Conservation (phyloP, 192 early-diverging fungal species). For the Rhizophagus prolifer region DNA sequence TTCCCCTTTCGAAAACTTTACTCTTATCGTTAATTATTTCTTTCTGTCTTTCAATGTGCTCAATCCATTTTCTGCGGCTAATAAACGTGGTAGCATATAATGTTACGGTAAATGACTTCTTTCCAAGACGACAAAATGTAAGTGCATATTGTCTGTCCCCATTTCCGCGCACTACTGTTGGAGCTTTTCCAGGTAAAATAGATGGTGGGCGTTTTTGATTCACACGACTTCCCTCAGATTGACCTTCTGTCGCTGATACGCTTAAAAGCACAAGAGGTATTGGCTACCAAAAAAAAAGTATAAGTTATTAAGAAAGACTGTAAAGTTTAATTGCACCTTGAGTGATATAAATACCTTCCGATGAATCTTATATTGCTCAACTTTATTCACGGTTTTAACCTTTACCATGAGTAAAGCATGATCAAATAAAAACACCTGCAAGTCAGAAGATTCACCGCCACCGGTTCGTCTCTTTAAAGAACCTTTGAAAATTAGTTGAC, state of each 20-base stretch:
- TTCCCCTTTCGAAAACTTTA: slow-evolving; percentile 52
- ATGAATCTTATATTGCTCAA: slow-evolving; percentile 63
- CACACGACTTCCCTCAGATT: slow-evolving; percentile 4
- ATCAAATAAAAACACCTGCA: slow-evolving; percentile 85
- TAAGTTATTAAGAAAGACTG: background rate
- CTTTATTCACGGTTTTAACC: slow-evolving; percentile 57
- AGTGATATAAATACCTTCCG: slow-evolving; percentile 40
- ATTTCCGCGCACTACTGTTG: slow-evolving; percentile 40
- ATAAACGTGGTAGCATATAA: slow-evolving; percentile 75
- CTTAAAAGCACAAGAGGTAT: slow-evolving; percentile 79
- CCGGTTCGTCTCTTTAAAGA: slow-evolving; percentile 68
- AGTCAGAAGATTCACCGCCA: slow-evolving; percentile 58
- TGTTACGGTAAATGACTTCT: slow-evolving; percentile 65
- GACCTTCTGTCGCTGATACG: slow-evolving; percentile 56
- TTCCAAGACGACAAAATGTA: slow-evolving; percentile 72
- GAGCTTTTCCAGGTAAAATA: slow-evolving; percentile 37
- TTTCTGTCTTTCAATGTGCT: slow-evolving; percentile 71
- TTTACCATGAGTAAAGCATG: slow-evolving; percentile 80
- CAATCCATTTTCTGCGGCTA: slow-evolving; percentile 79
- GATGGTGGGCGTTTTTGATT: slow-evolving; percentile 34
- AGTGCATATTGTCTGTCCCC: slow-evolving; percentile 58
- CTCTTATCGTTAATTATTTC: slow-evolving; percentile 40
- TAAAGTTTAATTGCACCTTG: background rate
- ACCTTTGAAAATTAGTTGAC: slow-evolving; percentile 79
- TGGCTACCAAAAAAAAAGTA: slow-evolving; percentile 48